phyloP scores from a whole-genome alignment of 257 asterid species.

The Solanum tarijense region DNA sequence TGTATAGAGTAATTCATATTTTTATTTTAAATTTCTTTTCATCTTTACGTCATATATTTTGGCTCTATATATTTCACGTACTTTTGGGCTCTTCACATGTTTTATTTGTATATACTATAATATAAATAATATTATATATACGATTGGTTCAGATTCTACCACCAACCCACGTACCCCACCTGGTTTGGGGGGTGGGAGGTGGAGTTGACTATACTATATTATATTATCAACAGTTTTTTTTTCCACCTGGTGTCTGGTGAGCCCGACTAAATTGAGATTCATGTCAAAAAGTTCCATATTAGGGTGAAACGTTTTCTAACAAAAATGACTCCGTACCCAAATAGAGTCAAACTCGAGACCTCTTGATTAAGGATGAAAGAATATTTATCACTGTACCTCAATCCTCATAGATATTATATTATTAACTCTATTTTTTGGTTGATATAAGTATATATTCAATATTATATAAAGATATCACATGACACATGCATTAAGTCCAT shows the following conservation, averaged over 20 bases:
- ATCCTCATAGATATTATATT: too few species aligned
- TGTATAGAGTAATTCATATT: background rate
- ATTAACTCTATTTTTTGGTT: background rate
- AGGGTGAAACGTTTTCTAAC: accelerated
- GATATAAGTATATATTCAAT: background rate
- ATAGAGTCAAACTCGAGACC: accelerated
- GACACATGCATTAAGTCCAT: background rate
- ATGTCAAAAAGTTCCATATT: accelerated
- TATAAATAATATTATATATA: background rate
- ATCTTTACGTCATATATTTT: background rate
- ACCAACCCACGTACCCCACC: background rate
- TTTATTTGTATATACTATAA: background rate
- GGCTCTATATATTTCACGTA: background rate
- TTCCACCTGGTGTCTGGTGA: too few species aligned
- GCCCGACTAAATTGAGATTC: too few species aligned
- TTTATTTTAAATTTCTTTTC: background rate
- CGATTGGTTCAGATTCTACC: background rate
- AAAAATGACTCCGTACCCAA: too few species aligned
- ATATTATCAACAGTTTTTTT: too few species aligned
- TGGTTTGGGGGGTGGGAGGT: background rate
- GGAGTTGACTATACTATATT: background rate
- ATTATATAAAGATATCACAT: background rate
- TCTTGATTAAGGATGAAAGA: too few species aligned
- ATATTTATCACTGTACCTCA: too few species aligned
- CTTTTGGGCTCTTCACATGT: background rate